phyloP scores from a whole-genome alignment of 1,139 yeast genomes.

The Zygosaccharomyces sapae region DNA sequence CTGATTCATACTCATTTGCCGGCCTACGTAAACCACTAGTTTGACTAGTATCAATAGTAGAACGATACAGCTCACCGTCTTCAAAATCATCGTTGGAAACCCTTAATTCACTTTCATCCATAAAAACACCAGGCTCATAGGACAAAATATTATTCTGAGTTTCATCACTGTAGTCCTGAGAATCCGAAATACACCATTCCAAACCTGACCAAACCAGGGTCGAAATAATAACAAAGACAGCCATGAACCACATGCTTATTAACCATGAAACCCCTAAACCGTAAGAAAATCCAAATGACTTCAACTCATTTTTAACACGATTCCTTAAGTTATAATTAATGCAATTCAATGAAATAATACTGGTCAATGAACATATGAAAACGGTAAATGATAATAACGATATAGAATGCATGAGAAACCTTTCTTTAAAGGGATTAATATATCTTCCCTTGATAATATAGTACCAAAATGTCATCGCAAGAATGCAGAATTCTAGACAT shows the following conservation, averaged over 20 bases:
- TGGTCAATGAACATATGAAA: constrained; percentile 24
- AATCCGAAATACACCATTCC: constrained; percentile 34
- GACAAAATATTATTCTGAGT: constrained; percentile 16
- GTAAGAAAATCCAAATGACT: constrained; percentile 29
- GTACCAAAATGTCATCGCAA: constrained; percentile 25
- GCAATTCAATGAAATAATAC: constrained; percentile 20
- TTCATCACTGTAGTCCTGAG: constrained; percentile 14
- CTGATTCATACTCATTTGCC: background rate
- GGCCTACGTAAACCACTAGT: constrained; percentile 4
- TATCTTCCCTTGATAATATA: constrained; percentile 28
- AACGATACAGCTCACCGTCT: background rate
- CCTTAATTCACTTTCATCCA: constrained; percentile 3
- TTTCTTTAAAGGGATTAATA: constrained; percentile 22
- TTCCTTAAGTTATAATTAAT: constrained; percentile 21
- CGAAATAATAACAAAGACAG: constrained; percentile 22
- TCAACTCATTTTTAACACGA: constrained; percentile 26
- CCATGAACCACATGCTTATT: constrained; percentile 23
- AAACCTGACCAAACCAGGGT: constrained; percentile 33
- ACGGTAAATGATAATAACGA: constrained; percentile 26
- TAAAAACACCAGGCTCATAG: constrained; percentile 16
- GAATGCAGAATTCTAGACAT: constrained; percentile 15
- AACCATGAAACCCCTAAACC: constrained; percentile 30
- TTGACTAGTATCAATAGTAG: constrained; percentile 3
- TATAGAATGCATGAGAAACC: constrained; percentile 23
- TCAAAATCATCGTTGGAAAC: background rate